phyloP scores from a whole-genome alignment of 2,329 filamentous ascomycete species.

The Juglanconis sp. region DNA sequence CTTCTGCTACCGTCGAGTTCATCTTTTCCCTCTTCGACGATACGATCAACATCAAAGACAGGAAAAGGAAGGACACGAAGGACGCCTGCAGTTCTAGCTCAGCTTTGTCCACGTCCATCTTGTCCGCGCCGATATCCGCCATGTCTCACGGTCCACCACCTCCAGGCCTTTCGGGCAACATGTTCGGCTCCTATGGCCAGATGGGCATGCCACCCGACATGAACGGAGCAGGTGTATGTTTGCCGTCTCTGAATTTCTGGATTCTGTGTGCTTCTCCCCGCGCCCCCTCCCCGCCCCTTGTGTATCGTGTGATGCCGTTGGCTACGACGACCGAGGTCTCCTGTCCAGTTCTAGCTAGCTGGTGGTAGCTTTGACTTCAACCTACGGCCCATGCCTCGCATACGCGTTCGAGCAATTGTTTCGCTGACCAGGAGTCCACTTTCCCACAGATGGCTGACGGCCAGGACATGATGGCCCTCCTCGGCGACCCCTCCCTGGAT shows the following conservation, averaged over 20 bases:
- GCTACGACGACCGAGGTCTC: no score
- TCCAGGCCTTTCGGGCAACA: conserved; percentile 14
- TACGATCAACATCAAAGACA: neutral
- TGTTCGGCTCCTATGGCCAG: conserved; percentile 18
- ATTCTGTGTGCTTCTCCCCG: neutral
- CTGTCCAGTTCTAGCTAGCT: no score
- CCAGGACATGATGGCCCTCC: conserved; percentile 40
- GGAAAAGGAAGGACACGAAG: neutral
- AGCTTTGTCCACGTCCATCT: neutral
- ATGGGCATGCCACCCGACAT: conserved; percentile 15
- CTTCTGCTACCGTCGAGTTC: conserved; percentile 5
- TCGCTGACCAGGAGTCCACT: conserved; percentile 6
- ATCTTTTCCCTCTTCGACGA: neutral
- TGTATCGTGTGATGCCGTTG: neutral
- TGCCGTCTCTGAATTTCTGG: neutral
- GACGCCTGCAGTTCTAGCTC: neutral
- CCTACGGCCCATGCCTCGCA: neutral
- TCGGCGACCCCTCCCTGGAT: conserved; percentile 29
- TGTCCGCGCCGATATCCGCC: neutral
- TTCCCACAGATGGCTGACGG: conserved; percentile 26
- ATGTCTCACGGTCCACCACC: conserved; percentile 21
- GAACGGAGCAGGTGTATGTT: conserved; percentile 16
- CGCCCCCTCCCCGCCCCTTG: neutral
- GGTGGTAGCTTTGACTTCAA: no score
- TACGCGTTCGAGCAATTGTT: neutral